A percentile compares a stretch with the other conserved stretches of the same genome.
These are phyloP conservation scores for Aegilops longissima DNA, from an alignment of 176 grass and related monocot genomes.

Conservation along the genomic window DNA sequence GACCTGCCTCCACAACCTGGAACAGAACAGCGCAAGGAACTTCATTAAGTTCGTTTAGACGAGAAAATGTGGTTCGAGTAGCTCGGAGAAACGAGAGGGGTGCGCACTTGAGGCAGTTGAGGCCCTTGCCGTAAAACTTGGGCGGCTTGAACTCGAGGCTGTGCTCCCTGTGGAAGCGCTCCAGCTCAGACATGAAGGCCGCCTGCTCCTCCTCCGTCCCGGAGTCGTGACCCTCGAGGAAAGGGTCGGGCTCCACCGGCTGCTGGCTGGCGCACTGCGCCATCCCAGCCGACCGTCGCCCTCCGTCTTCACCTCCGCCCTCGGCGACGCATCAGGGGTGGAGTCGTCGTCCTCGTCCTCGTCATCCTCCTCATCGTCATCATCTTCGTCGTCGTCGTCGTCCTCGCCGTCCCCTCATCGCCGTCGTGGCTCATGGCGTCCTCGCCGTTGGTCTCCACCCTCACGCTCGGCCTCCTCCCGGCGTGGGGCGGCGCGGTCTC, in stretches of 20 bases:
- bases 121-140: slow-evolving; percentile 94
- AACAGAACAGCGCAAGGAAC: slow-evolving; percentile 22
- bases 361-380: slow-evolving; percentile 12
- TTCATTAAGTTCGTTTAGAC: slow-evolving; percentile 15
- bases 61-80: neutral
- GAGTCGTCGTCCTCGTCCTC: slow-evolving; percentile 38
- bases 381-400: slow-evolving; percentile 21
- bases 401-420: slow-evolving; percentile 43
- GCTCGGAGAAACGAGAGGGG: neutral
- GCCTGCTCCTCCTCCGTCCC: slow-evolving; percentile 91
- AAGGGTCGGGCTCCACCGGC: slow-evolving; percentile 45
- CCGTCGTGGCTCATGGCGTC: slow-evolving; percentile 45
- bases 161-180: slow-evolving; percentile 79
- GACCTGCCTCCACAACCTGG: slow-evolving; percentile 99
- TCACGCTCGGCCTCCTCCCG: slow-evolving; percentile 9
- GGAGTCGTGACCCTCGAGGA: slow-evolving; percentile 86
- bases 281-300: slow-evolving; percentile 38
- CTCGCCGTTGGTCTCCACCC: slow-evolving; percentile 42
- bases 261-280: slow-evolving; percentile 40
- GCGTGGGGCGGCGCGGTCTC: neutral
- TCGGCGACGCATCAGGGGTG: slow-evolving; percentile 43
- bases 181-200: slow-evolving; percentile 89
- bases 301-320: slow-evolving; percentile 42
- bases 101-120: slow-evolving; percentile 97
- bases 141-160: slow-evolving; percentile 92